Evolutionary conservation across 352 stramenopile genomes (phyloP), one percentile per base, ranked within the genome.

Genomic region (Phytophthora agathidicida): DNA sequence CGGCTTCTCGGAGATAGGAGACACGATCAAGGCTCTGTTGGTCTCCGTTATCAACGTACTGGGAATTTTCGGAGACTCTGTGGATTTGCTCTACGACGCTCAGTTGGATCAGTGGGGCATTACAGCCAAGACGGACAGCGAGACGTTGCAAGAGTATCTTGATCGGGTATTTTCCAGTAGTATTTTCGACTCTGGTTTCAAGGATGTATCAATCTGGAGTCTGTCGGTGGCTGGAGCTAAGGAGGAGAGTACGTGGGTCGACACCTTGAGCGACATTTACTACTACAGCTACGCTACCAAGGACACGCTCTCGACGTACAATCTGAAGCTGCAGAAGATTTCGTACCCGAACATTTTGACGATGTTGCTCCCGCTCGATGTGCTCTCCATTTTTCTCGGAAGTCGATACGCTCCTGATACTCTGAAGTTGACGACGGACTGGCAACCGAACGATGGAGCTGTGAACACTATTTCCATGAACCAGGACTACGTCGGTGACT

Each of bases 51-150:
- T 75, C 23, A 67, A 71, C 11, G 53, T 77, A 9, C 61, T 84
- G 6, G 60, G 58, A 1, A 49, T 72, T 16, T 44, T 77, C 4
- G 72, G 73, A 13, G 68, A 75, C 17, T 52, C 58, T 5, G 49
- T 59, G 2, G 44, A 70, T 22, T 39, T 51, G 19, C 19, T 80
- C 19, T 86, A 86, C 53, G 79, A 89, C 42, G 70, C 56, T 6
- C 71, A 86, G 50, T 38, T 89, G 17, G 79, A 87, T 39, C 79
- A 89, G 23, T 89, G 76, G 74, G 65, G 65, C 16, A 73, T 68
- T 48, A 62, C 63, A 11, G 42, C 66, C 9, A 64, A 73, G 19
- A 57, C 64, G 22, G 47, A 62, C 20, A 65, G 66, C 23, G 72
- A 75, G 20, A 66, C 71, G 0, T 39, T 73, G 22, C 54, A 63